Percentiles rank a stretch among this genome's conserved stretches.
Evolutionary conservation across 495 filamentous ascomycete genomes (phyloP).

Genomic region (Hypoxylon fragiforme): DNA sequence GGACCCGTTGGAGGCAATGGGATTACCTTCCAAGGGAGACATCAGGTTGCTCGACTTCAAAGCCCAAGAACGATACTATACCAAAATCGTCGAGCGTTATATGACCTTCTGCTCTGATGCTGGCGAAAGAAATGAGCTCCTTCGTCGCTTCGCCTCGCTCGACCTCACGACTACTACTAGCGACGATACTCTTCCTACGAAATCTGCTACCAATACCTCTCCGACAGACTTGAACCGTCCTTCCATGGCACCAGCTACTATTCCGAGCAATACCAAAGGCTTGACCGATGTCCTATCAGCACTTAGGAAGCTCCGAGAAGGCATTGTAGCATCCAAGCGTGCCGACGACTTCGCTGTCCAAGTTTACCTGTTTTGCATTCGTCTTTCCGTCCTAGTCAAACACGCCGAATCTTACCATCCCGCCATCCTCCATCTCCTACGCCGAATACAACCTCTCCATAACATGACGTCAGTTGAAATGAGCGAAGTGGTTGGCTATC

Average conservation of each 20-base stretch:
- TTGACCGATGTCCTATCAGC: slow-evolving; percentile 61
- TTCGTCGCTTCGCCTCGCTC: slow-evolving; percentile 71
- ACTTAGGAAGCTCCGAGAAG: slow-evolving; percentile 91
- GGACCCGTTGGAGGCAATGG: slow-evolving; percentile 76
- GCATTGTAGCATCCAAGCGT: slow-evolving; percentile 72
- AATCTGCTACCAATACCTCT: slow-evolving; percentile 5
- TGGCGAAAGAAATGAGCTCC: slow-evolving; percentile 66
- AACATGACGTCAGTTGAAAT: slow-evolving; percentile 69
- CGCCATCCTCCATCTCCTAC: slow-evolving; percentile 76
- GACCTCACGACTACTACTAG: slow-evolving; percentile 41
- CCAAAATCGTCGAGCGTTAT: slow-evolving; percentile 82
- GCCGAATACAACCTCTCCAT: slow-evolving; percentile 64
- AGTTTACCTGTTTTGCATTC: slow-evolving; percentile 79
- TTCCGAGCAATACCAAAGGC: slow-evolving; percentile 40
- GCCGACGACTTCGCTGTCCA: slow-evolving; percentile 69
- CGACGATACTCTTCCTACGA: slow-evolving; percentile 18
- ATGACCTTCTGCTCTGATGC: slow-evolving; percentile 79
- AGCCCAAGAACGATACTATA: slow-evolving; percentile 80
- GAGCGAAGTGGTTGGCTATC: slow-evolving; percentile 76
- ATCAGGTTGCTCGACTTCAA: slow-evolving; percentile 75
- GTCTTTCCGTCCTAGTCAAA: slow-evolving; percentile 74
- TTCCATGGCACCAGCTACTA: slow-evolving; percentile 19
- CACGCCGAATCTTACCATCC: slow-evolving; percentile 89
- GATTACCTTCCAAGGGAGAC: slow-evolving; percentile 88
- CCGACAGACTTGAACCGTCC: slow-evolving; percentile 1